Evolutionary conservation across 305 asterid genomes (phyloP), one percentile per base, ranked within the genome.

Genomic region (Rubia peregrina): DNA sequence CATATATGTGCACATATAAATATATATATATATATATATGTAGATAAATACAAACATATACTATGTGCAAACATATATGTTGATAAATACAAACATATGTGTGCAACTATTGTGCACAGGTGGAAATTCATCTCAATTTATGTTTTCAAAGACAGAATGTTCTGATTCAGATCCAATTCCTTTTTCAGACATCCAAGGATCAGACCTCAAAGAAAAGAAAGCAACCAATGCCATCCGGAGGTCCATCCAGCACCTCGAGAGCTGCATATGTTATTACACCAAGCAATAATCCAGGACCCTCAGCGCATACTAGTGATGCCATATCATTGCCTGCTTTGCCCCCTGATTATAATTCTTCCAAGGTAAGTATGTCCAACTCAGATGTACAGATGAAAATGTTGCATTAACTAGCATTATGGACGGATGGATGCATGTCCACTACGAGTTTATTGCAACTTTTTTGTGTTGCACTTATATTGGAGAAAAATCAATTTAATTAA

Each of bases 181-280:
- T 38, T 69, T 19, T 41, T 24, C 44, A 70, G 79, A 69, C 69
- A 56, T 53, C 46, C 65, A 49, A 70, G 72, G 69, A 67, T 59
- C 67, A 22, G 56, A 38, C 68, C 64, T 68, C 55, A 17, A 71
- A 74, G 64, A 80, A 80, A 69, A 76, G 83, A 71, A 80, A 74
- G 81, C 76, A 57, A 60, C 72, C 76, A 49, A 56, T 64, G 68
- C 60, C 73, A 38, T 46, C 63, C 30, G 16, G 73, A 66, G 74
- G 61, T 64, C 75, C 76, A 65, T 19, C 62, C 24, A 71, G 40
- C 55, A 74, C 73, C 44, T 68, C 74, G 24, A 81, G 73, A 63
- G 21, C 79, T 33, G 74, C 68, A 71, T 71, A 67, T 6, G 46
- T 42, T 51, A 48, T 16, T 53, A 53, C 79, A 19, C 19, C 67